A percentile compares a stretch with the other conserved stretches of the same genome.
These are phyloP conservation scores for Phellopilus nigrolimitatus DNA, from an alignment of 1,284 basidiomycete genomes.

Conservation along the genomic window DNA sequence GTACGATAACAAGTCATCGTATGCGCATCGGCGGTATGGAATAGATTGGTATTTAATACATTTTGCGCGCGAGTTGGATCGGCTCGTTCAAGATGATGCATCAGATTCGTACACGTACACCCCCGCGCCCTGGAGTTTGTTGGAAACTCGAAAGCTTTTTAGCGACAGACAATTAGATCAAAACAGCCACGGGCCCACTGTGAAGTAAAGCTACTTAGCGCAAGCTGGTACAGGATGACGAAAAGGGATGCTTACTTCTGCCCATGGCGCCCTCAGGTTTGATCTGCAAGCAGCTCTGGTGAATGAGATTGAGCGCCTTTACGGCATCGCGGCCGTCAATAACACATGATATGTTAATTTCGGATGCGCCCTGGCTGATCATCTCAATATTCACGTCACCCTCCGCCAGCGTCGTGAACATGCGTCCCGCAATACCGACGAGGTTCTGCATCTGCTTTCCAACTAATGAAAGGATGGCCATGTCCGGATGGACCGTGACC, in stretches of 20 bases:
- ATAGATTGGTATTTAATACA: too few relatives aligned
- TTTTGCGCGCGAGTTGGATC: not conserved
- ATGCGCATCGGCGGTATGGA: too few relatives aligned
- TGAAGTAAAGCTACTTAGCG: not conserved
- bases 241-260: conserved; percentile 10
- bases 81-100: not conserved
- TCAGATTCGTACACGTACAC: not conserved
- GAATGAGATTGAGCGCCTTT: conserved; percentile 97
- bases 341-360: conserved; percentile 98
- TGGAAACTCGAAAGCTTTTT: conserved; percentile 9
- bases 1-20: too few relatives aligned
- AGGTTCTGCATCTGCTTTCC: conserved; percentile 93
- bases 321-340: conserved; percentile 84
- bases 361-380: conserved; percentile 97
- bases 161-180: conserved; percentile 13
- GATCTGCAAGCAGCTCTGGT: conserved; percentile 81
- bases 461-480: conserved; percentile 96
- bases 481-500: conserved; percentile 80
- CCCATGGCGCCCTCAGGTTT: conserved; percentile 31
- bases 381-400: conserved; percentile 98
- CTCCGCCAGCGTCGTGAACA: conserved; percentile 94
- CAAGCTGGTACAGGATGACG: not conserved
- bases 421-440: conserved; percentile 92
- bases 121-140: conserved; percentile 1
- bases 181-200: conserved; percentile 37